Evolutionary conservation across 1,284 basidiomycete genomes (phyloP).

Genomic region (Ganoderma resinaceum): DNA sequence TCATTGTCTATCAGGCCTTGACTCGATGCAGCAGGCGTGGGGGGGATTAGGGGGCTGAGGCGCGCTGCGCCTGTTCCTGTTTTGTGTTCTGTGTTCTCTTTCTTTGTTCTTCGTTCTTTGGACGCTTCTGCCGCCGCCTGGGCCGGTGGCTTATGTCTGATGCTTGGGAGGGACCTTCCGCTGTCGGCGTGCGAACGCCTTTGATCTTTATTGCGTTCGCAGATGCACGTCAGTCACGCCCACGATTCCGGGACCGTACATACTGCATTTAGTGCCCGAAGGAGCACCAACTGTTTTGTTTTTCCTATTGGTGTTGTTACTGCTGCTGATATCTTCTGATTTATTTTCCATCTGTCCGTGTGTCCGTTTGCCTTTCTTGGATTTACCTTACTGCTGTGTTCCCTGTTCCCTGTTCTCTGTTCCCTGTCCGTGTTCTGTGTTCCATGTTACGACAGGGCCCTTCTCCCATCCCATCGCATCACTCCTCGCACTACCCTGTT

Average conservation of each 20-base stretch:
- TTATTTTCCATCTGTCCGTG: not conserved
- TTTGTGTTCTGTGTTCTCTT: too few species aligned
- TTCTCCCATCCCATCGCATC: not conserved
- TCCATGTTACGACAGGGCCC: not conserved
- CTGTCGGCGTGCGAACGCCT: not conserved
- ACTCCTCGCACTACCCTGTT: not conserved
- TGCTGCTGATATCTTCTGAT: not conserved
- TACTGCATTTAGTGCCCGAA: not conserved
- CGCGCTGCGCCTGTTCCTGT: too few species aligned
- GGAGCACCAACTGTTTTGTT: not conserved
- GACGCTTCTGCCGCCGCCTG: conserved; percentile 11
- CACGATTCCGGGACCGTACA: not conserved
- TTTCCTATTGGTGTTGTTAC: not conserved
- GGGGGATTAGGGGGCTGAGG: not conserved
- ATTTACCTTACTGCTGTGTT: conserved; percentile 2
- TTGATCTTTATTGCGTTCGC: not conserved
- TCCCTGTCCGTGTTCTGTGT: not conserved
- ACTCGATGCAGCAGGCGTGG: not conserved
- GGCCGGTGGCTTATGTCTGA: conserved; percentile 6
- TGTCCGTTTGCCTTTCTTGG: conserved; percentile 6
- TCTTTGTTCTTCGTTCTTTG: not conserved
- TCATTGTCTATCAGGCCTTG: not conserved
- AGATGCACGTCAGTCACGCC: not conserved
- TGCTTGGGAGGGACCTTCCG: not conserved
- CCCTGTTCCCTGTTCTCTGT: too few species aligned